Percentiles rank a stretch among this genome's conserved stretches.
Evolutionary conservation across 1,284 basidiomycete species (phyloP).

Genomic region (Cystobasidiaceae sp.): DNA sequence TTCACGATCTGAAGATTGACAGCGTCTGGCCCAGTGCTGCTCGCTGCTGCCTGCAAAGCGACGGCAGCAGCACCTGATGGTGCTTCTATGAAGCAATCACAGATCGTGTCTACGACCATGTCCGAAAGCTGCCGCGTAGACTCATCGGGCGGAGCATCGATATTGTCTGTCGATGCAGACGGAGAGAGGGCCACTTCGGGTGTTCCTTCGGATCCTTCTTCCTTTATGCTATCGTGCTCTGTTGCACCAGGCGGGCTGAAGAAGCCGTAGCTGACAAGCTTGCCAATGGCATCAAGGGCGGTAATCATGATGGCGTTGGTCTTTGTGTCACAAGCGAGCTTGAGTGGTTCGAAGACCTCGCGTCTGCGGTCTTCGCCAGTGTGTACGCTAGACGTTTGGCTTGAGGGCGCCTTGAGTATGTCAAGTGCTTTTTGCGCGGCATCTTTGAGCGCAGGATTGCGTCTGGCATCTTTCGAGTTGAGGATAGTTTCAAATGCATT

Average conservation of each 20-base stretch:
- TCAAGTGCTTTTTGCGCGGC: constrained; percentile 77
- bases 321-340: constrained; percentile 86
- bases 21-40: constrained; percentile 58
- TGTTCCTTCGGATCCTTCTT: background rate
- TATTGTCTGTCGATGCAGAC: background rate
- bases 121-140: constrained; percentile 60
- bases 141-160: background rate
- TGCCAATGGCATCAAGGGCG: constrained; percentile 90
- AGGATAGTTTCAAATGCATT: constrained; percentile 83
- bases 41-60: constrained; percentile 16
- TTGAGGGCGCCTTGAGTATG: constrained; percentile 62
- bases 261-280: constrained; percentile 92
- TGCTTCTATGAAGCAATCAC: constrained; percentile 75
- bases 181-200: background rate
- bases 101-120: constrained; percentile 86
- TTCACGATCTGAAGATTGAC: constrained; percentile 94
- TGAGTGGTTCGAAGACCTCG: constrained; percentile 85
- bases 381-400: constrained; percentile 33
- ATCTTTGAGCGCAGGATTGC: constrained; percentile 70
- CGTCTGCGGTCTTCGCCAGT: constrained; percentile 53
- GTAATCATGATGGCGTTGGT: constrained; percentile 88
- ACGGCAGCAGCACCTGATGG: constrained; percentile 35
- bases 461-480: constrained; percentile 81
- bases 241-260: constrained; percentile 51
- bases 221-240: constrained; percentile 4